Conservation (phyloP, 257 asterid species). For the Nemophila menziesii region DNA sequence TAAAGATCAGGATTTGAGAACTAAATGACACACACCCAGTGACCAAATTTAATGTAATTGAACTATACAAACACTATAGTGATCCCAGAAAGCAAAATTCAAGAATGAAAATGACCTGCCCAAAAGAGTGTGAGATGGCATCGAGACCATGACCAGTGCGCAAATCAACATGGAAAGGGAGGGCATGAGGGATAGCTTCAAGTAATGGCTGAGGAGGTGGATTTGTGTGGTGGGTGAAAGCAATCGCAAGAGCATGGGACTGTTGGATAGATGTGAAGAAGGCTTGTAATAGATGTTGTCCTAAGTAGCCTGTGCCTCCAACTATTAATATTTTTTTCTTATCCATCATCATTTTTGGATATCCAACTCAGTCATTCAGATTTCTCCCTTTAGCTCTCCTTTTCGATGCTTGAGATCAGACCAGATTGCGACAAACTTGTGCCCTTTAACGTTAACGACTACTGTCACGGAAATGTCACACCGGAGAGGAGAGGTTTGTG, state of each 20-base stretch:
- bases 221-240: slow-evolving; percentile 46
- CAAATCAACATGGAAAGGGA: slow-evolving; percentile 57
- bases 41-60: not conserved
- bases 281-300: slow-evolving; percentile 72
- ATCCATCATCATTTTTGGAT: slow-evolving; percentile 20
- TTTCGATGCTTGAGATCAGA: no score
- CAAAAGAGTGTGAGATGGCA: slow-evolving; percentile 41
- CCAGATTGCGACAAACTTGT: no score
- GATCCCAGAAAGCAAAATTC: not conserved
- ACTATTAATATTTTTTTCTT: slow-evolving; percentile 49
- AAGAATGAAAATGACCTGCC: slow-evolving; percentile 39
- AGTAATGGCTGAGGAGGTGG: slow-evolving; percentile 61
- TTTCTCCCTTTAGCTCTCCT: not conserved
- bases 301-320: slow-evolving; percentile 95
- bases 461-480: no score
- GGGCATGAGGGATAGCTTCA: slow-evolving; percentile 45
- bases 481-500: no score
- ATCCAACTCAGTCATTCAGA: not conserved
- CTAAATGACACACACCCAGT: not conserved
- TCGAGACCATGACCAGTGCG: slow-evolving; percentile 48
- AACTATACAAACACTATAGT: not conserved
- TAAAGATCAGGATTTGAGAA: not conserved
- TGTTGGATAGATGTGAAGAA: slow-evolving; percentile 23
- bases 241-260: slow-evolving; percentile 23
- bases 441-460: no score